A percentile compares a stretch with the other conserved stretches of the same genome.
Conservation (phyloP, 805 yeast genomes). For the Lipomyces sp. region DNA sequence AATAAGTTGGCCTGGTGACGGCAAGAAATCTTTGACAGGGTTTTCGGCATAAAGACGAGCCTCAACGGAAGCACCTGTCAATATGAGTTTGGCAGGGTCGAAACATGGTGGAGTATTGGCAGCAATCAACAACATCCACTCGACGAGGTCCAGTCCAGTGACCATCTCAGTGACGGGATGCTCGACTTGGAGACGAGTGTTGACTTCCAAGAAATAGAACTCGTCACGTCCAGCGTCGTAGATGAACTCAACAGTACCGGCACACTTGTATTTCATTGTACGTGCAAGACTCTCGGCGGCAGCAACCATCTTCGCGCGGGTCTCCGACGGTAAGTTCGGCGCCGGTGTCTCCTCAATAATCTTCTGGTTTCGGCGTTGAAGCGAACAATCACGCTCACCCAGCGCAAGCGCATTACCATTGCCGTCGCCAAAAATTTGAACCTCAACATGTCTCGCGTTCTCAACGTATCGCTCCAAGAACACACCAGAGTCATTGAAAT, state of each 20-base stretch:
- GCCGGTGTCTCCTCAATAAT: conserved; percentile 98
- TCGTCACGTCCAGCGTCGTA: conserved; percentile 85
- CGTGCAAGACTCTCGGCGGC: conserved; percentile 86
- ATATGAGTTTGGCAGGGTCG: conserved; percentile 55
- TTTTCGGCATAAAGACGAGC: conserved; percentile 96
- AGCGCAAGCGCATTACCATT: conserved; percentile 88
- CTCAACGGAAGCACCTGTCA: conserved; percentile 92
- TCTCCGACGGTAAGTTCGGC: conserved; percentile 82
- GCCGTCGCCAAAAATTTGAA: conserved; percentile 97
- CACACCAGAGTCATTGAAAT: conserved; percentile 95
- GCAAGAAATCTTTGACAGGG: conserved; percentile 92
- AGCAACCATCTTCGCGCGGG: conserved; percentile 72
- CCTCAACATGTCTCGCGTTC: conserved; percentile 93
- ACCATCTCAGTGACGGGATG: conserved; percentile 97
- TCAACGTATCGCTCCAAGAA: conserved; percentile 94
- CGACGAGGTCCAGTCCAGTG: conserved; percentile 92
- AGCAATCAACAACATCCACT: conserved; percentile 94
- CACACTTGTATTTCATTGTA: conserved; percentile 87
- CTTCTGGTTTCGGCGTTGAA: conserved; percentile 97
- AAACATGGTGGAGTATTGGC: conserved; percentile 88
- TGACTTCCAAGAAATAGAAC: conserved; percentile 93
- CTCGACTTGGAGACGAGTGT: conserved; percentile 95
- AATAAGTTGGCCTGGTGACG: conserved; percentile 93
- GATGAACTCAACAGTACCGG: conserved; percentile 96
- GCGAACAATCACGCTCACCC: conserved; percentile 97